phyloP scores from a whole-genome alignment of 1,139 yeast species.

The Hansenula sp. region DNA sequence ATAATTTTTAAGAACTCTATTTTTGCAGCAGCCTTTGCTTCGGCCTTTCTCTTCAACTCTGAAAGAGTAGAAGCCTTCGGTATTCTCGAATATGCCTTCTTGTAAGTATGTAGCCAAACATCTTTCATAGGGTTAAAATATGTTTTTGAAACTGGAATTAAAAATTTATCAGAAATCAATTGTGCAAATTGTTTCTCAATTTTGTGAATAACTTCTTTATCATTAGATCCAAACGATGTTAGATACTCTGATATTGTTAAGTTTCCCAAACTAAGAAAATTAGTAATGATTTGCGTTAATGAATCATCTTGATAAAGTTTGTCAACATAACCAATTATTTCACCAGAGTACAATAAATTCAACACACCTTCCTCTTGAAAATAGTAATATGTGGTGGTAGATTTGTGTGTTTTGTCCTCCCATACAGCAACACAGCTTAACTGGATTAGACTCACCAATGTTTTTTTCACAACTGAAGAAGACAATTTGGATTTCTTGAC shows the following conservation, averaged over 20 bases:
- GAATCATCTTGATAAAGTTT: conserved; percentile 33
- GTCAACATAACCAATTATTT: conserved; percentile 55
- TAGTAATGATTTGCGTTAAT: conserved; percentile 69
- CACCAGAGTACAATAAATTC: conserved; percentile 70
- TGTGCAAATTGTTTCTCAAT: conserved; percentile 35
- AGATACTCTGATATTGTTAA: conserved; percentile 59
- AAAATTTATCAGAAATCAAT: conserved; percentile 55
- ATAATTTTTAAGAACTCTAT: conserved; percentile 35
- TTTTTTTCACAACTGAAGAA: conserved; percentile 42
- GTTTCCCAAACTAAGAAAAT: conserved; percentile 60
- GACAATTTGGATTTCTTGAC: conserved; percentile 37
- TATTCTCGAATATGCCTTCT: conserved; percentile 43
- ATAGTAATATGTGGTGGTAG: conserved; percentile 43
- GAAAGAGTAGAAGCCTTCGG: conserved; percentile 50
- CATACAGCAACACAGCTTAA: conserved; percentile 57
- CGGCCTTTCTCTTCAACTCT: conserved; percentile 61
- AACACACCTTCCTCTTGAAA: conserved; percentile 64
- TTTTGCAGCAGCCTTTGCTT: conserved; percentile 61
- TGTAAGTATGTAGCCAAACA: conserved; percentile 50
- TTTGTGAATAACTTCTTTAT: conserved; percentile 22
- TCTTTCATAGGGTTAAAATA: conserved; percentile 45
- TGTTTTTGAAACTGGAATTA: conserved; percentile 41
- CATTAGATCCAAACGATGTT: conserved; percentile 28
- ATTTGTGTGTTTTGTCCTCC: conserved; percentile 35
- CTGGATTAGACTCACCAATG: conserved; percentile 63